Percentiles rank a stretch among this genome's conserved stretches.
These are phyloP conservation scores for Ramaria rubella DNA, from an alignment of 768 basidiomycete species.

Conservation along the genomic window DNA sequence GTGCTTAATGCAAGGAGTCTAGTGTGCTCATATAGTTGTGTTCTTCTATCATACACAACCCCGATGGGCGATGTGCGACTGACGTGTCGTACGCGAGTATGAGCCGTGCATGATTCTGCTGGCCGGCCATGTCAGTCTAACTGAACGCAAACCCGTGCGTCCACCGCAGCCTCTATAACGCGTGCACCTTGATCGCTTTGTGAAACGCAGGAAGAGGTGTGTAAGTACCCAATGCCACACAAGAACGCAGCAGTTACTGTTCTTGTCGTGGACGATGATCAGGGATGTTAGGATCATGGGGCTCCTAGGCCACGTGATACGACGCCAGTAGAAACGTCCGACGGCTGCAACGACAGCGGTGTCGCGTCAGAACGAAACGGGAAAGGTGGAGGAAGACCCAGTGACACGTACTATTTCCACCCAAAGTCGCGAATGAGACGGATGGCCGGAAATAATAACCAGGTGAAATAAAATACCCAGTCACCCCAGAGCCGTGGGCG, in stretches of 20 bases:
- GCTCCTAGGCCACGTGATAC: slow-evolving; percentile 98
- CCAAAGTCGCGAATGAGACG: slow-evolving; percentile 84
- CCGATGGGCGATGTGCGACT: slow-evolving; percentile 64
- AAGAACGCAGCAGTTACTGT: slow-evolving; percentile 53
- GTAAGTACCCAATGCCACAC: slow-evolving; percentile 9
- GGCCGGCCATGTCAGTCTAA: slow-evolving; percentile 82
- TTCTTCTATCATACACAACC: too few species aligned
- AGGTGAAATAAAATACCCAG: slow-evolving; percentile 81
- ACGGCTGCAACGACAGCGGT: slow-evolving; percentile 58
- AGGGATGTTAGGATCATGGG: slow-evolving; percentile 98
- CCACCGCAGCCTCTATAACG: slow-evolving; percentile 92
- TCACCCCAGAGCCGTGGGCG: slow-evolving; percentile 88
- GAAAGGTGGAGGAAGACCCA: not conserved
- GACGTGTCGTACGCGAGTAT: slow-evolving; percentile 88
- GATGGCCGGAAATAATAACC: slow-evolving; percentile 76
- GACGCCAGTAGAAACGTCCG: slow-evolving; percentile 84
- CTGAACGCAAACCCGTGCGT: slow-evolving; percentile 98
- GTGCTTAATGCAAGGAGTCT: too few species aligned
- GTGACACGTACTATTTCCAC: slow-evolving; percentile 87
- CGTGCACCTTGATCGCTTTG: slow-evolving; percentile 99
- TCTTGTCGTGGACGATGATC: slow-evolving; percentile 96
- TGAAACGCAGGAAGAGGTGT: slow-evolving; percentile 49
- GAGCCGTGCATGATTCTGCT: slow-evolving; percentile 79
- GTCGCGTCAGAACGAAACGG: slow-evolving; percentile 14
- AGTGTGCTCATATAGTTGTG: too few species aligned